Base-by-base conservation (phyloP, 2,329 filamentous ascomycete species). In the Achaetomium macrosporum region DNA sequence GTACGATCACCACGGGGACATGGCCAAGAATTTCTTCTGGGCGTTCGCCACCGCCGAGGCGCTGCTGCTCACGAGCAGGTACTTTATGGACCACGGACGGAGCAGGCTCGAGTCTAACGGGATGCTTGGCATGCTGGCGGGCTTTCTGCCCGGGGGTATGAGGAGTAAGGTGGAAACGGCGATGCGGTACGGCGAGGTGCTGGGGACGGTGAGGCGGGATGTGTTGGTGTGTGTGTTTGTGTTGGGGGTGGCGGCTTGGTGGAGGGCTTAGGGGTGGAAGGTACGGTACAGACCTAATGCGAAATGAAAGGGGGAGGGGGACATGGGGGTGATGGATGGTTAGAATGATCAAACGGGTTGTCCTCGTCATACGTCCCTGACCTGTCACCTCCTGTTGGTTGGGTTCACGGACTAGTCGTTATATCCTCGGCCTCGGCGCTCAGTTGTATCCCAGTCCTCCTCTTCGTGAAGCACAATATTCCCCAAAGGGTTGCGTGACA, bases 41-140 rank as follows among this genome's bases (percentile, higher is more conserved):
- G 77, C 87, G n/a, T 93, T 92, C 65, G 84, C 87, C 6, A 89
- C 87, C 0, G 84, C 82, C 31, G 87, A 93, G 71, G 76, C 88
- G 11, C 66, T 88, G 49, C 73, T 92, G 57, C 81, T 92, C 58
- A 85, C 82, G 1, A 83, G 80, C 30, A 76, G 87, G 20, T 88
- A 85, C 66, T 82, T 90, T 60, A 64, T 89, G 47, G 86, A 90
- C 61, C 81, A 80, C 60, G 78, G 78, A 20, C 68, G 72, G 16
- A 50, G 50, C 30, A 37, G 40, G 33, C 2, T 41, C 33, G 42
- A 30, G 17, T 12, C 39, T 55, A 79, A 73, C 25, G 85, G 86
- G 3, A 76, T 87, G 53, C 61, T 89, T 56, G 83, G 82, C 57
- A 85, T 77, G 20, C 70, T 85, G 39, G 74, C 78, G 5, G 77